A percentile compares a stretch with the other conserved stretches of the same genome.
Conservation (phyloP, 139 green algal genomes). For the Chlamydomonas applanata region DNA sequence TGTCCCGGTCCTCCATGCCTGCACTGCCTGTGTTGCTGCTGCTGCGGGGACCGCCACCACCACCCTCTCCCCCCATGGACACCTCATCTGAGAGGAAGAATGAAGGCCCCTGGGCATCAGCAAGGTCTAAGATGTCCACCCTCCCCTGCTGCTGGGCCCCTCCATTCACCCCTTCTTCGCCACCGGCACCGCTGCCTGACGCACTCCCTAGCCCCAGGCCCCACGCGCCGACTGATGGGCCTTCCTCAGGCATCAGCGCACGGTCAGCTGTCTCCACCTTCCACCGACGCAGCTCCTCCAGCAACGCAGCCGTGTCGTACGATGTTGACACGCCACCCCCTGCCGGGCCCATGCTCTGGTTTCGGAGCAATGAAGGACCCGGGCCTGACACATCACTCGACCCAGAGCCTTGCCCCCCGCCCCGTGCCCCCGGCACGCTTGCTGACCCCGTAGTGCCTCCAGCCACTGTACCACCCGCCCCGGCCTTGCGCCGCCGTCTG, state of each 20-base stretch:
- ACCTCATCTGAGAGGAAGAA: no score
- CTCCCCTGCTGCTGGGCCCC: not conserved
- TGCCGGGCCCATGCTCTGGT: not conserved
- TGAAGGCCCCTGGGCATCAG: no score
- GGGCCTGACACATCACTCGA: not conserved
- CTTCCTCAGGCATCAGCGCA: conserved; percentile 26
- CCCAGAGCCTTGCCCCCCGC: not conserved
- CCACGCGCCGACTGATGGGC: not conserved
- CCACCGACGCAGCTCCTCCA: conserved; percentile 39
- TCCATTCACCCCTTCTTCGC: not conserved
- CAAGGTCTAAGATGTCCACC: not conserved
- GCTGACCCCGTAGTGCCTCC: no score
- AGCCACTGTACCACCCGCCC: not conserved
- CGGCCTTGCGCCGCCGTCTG: conserved; percentile 24
- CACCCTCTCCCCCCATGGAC: not conserved
- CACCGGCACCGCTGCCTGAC: not conserved
- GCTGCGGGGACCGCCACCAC: not conserved
- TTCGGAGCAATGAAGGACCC: not conserved
- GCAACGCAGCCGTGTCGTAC: conserved; percentile 20
- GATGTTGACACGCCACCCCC: no score
- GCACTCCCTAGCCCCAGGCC: not conserved
- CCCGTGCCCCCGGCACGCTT: no score
- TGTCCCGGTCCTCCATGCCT: not conserved
- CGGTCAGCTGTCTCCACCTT: conserved; percentile 43
- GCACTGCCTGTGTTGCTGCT: no score